Evolutionary conservation across 2,329 filamentous ascomycete species (phyloP), one percentile per base, ranked within the genome.

Genomic region (Penicillium hesseltinei): DNA sequence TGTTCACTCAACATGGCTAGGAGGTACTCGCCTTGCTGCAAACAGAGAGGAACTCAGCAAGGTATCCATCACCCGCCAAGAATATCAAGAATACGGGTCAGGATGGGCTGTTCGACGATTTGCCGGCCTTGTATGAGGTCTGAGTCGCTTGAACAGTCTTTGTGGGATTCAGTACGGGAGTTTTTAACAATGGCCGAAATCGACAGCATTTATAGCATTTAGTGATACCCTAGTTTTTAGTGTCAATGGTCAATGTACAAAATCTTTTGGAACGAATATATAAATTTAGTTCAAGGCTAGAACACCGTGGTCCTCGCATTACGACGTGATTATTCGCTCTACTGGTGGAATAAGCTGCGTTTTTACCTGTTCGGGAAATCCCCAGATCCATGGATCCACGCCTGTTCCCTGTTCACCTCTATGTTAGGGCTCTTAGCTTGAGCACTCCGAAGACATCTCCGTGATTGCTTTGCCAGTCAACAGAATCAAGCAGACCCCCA

Each of bases 51-150:
- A 80, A 50, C 62, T 95, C 51, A 82, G 86, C 59, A 82, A 82
- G 48, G 75, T 92, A 13, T 82, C 86, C 2, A 89, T 97, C n/a
- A 94, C 90, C 0, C 91, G 90, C 71, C 84, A 89, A 60, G 91
- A 99, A 70, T 99, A 99, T 72, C 86, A 94, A 51, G 94, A 99
- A 73, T 77, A 92, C 69, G 94, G 94, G 9, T 84, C 83, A 54
- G 79, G 78, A 1, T 93, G 90, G 90, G 81, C 90, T 25, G 85
- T 85, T 29, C 87, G 85, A 67, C 90, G 84, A 69, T 94, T 96
- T 71, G 79, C 78, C 15, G 77, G 78, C 27, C 58, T 60, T 31
- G 36, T 67, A 31, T 71, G 54, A 62, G 40, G 13, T 51, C 35
- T 21, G 5, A 46, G 15, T 33, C 9, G 10, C 35, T 4, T 38